Percentiles rank a stretch among this genome's conserved stretches.
Conservation (phyloP, 257 asterid genomes). For the Solanum virginianum region DNA sequence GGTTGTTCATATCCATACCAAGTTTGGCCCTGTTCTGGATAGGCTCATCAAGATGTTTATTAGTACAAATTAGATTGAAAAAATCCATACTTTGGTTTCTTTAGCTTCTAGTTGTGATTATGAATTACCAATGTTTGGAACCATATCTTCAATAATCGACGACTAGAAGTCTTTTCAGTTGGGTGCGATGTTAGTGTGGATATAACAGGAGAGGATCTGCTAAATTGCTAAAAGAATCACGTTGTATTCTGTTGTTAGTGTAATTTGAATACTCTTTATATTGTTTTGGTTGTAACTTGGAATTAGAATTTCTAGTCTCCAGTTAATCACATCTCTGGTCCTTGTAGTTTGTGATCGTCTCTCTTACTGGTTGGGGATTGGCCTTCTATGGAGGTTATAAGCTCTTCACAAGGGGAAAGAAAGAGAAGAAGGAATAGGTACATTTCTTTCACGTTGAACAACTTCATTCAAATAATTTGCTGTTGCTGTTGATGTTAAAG, state of each 20-base stretch:
- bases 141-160: neutral
- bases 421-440: conserved; percentile 53
- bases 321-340: neutral
- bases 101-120: neutral
- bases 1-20: neutral
- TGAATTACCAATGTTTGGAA: neutral
- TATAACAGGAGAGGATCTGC: neutral
- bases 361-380: conserved; percentile 75
- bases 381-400: conserved; percentile 48
- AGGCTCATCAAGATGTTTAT: neutral
- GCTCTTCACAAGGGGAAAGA: conserved; percentile 55
- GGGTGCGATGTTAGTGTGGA: neutral
- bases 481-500: neutral
- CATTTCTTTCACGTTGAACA: neutral
- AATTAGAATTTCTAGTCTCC: neutral
- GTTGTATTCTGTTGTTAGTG: neutral
- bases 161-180: neutral
- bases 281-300: neutral
- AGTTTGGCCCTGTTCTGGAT: neutral
- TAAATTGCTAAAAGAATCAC: neutral
- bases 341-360: conserved; percentile 73
- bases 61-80: neutral
- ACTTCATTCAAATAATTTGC: neutral
- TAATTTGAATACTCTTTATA: neutral
- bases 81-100: neutral